A percentile compares a stretch with the other conserved stretches of the same genome.
These are phyloP conservation scores for Kodamaea suecica DNA, from an alignment of 1,139 yeast species.

Conservation along the genomic window DNA sequence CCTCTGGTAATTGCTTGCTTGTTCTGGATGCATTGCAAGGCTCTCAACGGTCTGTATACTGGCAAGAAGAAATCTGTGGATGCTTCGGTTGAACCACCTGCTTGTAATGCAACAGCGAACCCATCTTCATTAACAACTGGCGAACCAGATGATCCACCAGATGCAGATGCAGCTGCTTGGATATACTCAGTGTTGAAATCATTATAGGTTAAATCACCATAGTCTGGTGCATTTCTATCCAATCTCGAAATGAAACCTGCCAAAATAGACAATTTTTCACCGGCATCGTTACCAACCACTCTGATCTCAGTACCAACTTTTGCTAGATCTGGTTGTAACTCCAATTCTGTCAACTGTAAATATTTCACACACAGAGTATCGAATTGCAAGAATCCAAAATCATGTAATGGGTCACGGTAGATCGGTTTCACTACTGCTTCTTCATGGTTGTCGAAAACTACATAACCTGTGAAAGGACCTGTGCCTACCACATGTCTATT, in stretches of 20 bases:
- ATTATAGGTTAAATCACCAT: constrained; percentile 84
- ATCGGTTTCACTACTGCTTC: constrained; percentile 85
- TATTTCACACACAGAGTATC: constrained; percentile 71
- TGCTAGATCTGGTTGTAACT: constrained; percentile 77
- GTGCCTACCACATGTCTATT: constrained; percentile 95
- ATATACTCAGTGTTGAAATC: constrained; percentile 95
- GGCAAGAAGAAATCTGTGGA: constrained; percentile 93
- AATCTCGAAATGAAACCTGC: constrained; percentile 88
- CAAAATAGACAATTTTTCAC: constrained; percentile 84
- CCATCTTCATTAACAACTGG: constrained; percentile 92
- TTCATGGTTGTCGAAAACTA: constrained; percentile 91
- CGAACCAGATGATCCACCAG: constrained; percentile 95
- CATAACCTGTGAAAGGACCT: constrained; percentile 89
- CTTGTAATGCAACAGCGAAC: constrained; percentile 85
- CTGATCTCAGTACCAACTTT: constrained; percentile 87
- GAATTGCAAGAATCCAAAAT: constrained; percentile 76
- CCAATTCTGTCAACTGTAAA: constrained; percentile 64
- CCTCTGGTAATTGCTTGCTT: constrained; percentile 58
- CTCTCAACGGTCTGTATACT: constrained; percentile 76
- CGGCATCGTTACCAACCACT: constrained; percentile 95
- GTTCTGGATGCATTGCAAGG: constrained; percentile 68
- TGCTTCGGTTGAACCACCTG: constrained; percentile 90
- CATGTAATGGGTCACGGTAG: constrained; percentile 84
- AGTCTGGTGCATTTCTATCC: constrained; percentile 93
- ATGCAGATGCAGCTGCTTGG: constrained; percentile 94